A percentile compares a stretch with the other conserved stretches of the same genome.
Conservation (phyloP, 805 yeast species). For the Metschnikowia similis region DNA sequence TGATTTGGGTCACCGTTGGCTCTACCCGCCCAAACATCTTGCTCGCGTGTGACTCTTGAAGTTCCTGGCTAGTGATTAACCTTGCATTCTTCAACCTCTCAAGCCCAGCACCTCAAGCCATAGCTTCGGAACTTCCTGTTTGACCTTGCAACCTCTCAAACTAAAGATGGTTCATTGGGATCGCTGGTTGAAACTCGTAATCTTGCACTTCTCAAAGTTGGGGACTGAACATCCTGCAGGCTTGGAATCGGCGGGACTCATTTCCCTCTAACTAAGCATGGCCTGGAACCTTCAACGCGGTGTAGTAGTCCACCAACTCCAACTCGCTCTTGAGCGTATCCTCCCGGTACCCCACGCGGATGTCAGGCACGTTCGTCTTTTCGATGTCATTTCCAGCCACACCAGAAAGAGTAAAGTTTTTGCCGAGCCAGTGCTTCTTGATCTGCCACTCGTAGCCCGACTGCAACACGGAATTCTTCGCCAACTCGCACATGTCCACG, state of each 20-base stretch:
- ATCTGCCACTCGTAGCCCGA: conserved; percentile 88
- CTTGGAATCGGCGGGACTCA: too few relatives aligned
- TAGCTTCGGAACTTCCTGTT: too few relatives aligned
- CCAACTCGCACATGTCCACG: conserved; percentile 97
- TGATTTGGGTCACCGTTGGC: too few relatives aligned
- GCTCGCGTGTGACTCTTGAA: too few relatives aligned
- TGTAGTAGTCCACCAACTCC: conserved; percentile 61
- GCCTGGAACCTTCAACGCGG: conserved; percentile 19
- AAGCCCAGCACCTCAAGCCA: too few relatives aligned
- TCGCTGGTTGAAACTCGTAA: too few relatives aligned
- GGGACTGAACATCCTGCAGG: too few relatives aligned
- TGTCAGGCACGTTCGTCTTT: conserved; percentile 91
- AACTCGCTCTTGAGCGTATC: conserved; percentile 74
- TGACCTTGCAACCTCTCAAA: too few relatives aligned
- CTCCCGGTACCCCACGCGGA: conserved; percentile 76
- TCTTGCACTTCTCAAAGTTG: background rate
- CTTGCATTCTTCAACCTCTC: too few relatives aligned
- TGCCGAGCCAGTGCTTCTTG: conserved; percentile 92
- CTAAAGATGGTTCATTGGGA: too few relatives aligned
- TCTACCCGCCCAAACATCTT: too few relatives aligned
- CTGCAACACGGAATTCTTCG: conserved; percentile 86
- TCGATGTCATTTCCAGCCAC: conserved; percentile 84
- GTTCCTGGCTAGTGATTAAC: too few relatives aligned
- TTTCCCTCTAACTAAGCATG: background rate
- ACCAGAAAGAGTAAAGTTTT: conserved; percentile 52